Conservation (phyloP, 805 yeast genomes). For the Starmerella floricola region DNA sequence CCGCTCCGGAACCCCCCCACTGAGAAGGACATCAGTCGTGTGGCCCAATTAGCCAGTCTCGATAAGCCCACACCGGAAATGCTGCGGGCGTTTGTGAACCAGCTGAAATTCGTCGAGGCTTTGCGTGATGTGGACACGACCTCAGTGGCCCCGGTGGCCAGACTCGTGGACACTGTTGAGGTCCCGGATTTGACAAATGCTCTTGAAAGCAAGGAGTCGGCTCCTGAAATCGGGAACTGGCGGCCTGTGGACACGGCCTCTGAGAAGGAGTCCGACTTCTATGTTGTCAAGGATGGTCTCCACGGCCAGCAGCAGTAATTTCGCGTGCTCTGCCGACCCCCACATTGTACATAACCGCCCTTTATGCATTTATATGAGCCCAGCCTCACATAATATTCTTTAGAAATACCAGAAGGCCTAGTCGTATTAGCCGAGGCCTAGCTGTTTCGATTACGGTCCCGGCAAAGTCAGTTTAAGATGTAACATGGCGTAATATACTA, state of each 20-base stretch:
- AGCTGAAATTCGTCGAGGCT: constrained; percentile 32
- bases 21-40: constrained; percentile 12
- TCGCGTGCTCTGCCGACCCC: too few relatives aligned
- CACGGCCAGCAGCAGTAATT: constrained; percentile 11
- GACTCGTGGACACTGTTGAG: constrained; percentile 20
- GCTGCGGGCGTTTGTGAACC: constrained; percentile 27
- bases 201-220: constrained; percentile 9
- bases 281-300: constrained; percentile 23
- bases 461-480: too few relatives aligned
- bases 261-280: constrained; percentile 22
- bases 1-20: constrained; percentile 18
- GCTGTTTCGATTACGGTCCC: too few relatives aligned
- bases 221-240: constrained; percentile 23
- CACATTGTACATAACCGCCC: too few relatives aligned
- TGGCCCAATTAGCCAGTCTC: constrained; percentile 18
- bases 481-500: too few relatives aligned
- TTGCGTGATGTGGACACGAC: constrained; percentile 28
- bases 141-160: constrained; percentile 28
- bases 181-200: constrained; percentile 18
- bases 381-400: too few relatives aligned
- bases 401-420: too few relatives aligned
- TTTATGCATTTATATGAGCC: too few relatives aligned
- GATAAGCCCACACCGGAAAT: constrained; percentile 23
- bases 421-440: too few relatives aligned
- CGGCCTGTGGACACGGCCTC: constrained; percentile 24